Evolutionary conservation across 2,329 filamentous ascomycete genomes (phyloP).

Genomic region (Coleophoma cylindrospora): DNA sequence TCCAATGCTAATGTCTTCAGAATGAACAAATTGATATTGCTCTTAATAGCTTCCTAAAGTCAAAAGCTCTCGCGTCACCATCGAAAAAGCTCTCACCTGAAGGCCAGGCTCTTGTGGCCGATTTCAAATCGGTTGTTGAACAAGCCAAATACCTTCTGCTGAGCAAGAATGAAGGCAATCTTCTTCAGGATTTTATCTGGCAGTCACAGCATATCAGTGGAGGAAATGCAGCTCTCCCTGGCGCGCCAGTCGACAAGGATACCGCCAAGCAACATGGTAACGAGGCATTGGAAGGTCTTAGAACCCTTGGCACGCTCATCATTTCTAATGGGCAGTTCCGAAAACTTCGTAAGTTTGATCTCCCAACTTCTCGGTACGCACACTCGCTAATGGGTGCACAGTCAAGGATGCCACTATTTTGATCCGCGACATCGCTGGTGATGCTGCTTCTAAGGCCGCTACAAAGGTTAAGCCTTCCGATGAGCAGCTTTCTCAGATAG

Average conservation of each 20-base stretch:
- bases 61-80: conserved; percentile 63
- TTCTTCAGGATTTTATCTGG: conserved; percentile 97
- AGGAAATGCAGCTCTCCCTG: conserved; percentile 55
- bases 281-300: conserved; percentile 76
- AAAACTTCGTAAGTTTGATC: conserved; percentile 14
- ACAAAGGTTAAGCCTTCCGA: conserved; percentile 70
- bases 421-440: conserved; percentile 84
- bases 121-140: conserved; percentile 74
- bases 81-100: conserved; percentile 76
- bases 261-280: conserved; percentile 78
- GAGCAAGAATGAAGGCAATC: conserved; percentile 90
- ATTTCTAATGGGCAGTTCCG: conserved; percentile 83
- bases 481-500: conserved; percentile 71
- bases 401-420: conserved; percentile 77
- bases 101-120: conserved; percentile 71
- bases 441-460: conserved; percentile 78
- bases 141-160: conserved; percentile 81
- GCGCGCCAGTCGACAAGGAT: conserved; percentile 68
- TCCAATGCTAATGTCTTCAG: conserved; percentile 32
- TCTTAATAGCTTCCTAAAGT: conserved; percentile 79
- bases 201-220: conserved; percentile 74
- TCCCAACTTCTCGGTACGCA: no score
- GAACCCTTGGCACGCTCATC: conserved; percentile 81
- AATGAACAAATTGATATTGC: conserved; percentile 79
- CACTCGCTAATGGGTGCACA: conserved; percentile 13